These are phyloP conservation scores for Glutinoglossum americanum DNA, from an alignment of 495 filamentous ascomycete genomes.

Conservation along the genomic window DNA sequence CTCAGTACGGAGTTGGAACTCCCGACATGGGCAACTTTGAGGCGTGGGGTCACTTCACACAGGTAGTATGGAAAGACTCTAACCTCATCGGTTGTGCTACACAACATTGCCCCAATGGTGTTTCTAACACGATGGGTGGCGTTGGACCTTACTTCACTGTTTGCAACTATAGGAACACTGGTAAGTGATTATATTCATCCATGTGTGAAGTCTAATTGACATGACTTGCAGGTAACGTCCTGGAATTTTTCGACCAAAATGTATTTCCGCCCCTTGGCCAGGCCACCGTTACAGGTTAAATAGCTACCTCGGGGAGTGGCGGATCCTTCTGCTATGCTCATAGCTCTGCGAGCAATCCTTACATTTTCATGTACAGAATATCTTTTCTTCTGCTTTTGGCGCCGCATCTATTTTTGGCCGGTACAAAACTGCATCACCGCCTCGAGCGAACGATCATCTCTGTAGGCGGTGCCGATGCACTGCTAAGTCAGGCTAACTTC, in stretches of 20 bases:
- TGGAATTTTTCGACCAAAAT: conserved; percentile 40
- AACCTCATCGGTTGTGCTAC: conserved; percentile 53
- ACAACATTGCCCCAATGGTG: conserved; percentile 24
- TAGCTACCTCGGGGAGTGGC: background rate
- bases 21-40: conserved; percentile 41
- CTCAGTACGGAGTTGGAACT: conserved; percentile 19
- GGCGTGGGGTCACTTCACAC: conserved; percentile 69
- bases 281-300: conserved; percentile 7
- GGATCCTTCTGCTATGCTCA: background rate
- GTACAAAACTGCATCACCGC: background rate
- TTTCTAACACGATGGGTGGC: conserved; percentile 9
- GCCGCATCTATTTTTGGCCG: background rate
- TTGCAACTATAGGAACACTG: conserved; percentile 69
- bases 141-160: conserved; percentile 42
- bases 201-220: background rate
- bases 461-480: background rate
- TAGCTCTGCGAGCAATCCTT: background rate
- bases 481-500: background rate
- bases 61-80: conserved; percentile 66
- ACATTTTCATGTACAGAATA: background rate
- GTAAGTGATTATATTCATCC: conserved; percentile 18
- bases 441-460: background rate
- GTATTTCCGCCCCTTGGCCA: conserved; percentile 29
- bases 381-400: background rate
- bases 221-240: conserved; percentile 36